Base-by-base conservation (phyloP, 2,329 filamentous ascomycete genomes). In the Beauveria bassiana region DNA sequence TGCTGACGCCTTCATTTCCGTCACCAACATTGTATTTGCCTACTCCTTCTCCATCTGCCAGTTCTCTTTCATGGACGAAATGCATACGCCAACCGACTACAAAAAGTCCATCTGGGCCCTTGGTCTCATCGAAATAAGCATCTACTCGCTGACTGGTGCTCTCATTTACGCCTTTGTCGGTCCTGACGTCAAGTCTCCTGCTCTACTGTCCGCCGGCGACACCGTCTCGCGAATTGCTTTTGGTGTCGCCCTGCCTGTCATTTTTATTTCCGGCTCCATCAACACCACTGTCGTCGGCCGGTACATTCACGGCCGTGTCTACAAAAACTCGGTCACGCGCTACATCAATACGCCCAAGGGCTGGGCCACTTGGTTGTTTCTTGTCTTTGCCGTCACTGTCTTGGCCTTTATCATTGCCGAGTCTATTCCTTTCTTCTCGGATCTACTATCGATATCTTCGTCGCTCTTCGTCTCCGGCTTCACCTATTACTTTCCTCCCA, bases 201-300 rank as follows among this genome's bases (percentile, higher is more conserved):
- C 89, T 0, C 79, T 92, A 8, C 81, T 88, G 6, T 88, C 86
- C 0, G 85, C 87, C 10, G 81, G 83, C 1, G 72, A 75, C 2
- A 66, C 80, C 0, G 72, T 90, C 26, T 81, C 83, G 55, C 89
- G 89, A 69, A 73, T 91, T 7, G 86, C 87, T 2, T 91, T 88
- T 68, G 87, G 86, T 31, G 72, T 91, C 64, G 88, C 86, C 0
- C 77, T 88, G 3, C 88, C 88, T 16, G 90, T 88, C 60, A 91
- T 91, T 70, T 81, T 90, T 67, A 86, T 91, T 64, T 87, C 88
- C 0, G 89, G 88, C 55, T 86, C 88, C 20, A 87, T 91, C 71
- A 87, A 89, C 73, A 79, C 77, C 42, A 78, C 76, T 1, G 77
- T 79, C 12, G 73, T 77, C 34, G 73, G 70, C 3, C 77, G 78